Percentiles rank a stretch among this genome's conserved stretches.
Evolutionary conservation across 2,329 filamentous ascomycete genomes (phyloP).

Genomic region (Clonostachys chloroleuca): DNA sequence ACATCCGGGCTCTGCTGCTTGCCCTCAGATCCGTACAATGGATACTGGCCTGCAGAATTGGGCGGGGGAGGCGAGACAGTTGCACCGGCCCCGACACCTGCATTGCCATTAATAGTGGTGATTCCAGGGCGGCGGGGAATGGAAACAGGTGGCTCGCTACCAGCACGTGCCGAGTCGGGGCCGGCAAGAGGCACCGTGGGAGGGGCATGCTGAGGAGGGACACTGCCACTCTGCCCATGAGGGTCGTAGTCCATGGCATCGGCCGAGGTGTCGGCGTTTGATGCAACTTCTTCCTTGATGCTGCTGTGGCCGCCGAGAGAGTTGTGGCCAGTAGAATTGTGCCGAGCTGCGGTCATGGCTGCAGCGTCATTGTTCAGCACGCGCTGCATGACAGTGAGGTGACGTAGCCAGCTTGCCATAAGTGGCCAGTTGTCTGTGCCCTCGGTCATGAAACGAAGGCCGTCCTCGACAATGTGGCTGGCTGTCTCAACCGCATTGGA

Average conservation of each 20-base stretch:
- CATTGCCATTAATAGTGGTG: conserved; percentile 55
- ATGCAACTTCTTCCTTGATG: conserved; percentile 51
- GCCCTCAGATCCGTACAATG: conserved; percentile 11
- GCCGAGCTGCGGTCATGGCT: conserved; percentile 19
- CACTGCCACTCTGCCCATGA: conserved; percentile 13
- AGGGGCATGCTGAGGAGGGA: conserved; percentile 13
- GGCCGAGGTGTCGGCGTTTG: conserved; percentile 46
- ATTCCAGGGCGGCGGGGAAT: conserved; percentile 46
- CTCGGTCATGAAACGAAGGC: conserved; percentile 53
- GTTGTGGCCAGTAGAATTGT: conserved; percentile 21
- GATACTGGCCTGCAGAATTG: not conserved
- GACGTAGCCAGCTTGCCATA: conserved; percentile 54
- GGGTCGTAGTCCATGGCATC: conserved; percentile 54
- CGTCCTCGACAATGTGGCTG: conserved; percentile 51
- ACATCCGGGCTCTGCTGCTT: conserved; percentile 30
- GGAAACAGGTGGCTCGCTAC: conserved; percentile 47
- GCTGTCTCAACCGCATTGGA: conserved; percentile 52
- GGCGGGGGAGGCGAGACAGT: conserved; percentile 41
- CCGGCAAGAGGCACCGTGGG: conserved; percentile 24
- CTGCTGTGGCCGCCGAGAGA: conserved; percentile 16
- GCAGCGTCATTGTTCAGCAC: conserved; percentile 50
- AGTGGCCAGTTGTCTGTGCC: conserved; percentile 57
- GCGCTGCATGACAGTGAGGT: conserved; percentile 57
- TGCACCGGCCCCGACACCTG: conserved; percentile 17
- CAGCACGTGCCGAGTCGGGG: conserved; percentile 35